These are phyloP conservation scores for Phytopythium kandeliae DNA, from an alignment of 352 stramenopile species.

Conservation along the genomic window DNA sequence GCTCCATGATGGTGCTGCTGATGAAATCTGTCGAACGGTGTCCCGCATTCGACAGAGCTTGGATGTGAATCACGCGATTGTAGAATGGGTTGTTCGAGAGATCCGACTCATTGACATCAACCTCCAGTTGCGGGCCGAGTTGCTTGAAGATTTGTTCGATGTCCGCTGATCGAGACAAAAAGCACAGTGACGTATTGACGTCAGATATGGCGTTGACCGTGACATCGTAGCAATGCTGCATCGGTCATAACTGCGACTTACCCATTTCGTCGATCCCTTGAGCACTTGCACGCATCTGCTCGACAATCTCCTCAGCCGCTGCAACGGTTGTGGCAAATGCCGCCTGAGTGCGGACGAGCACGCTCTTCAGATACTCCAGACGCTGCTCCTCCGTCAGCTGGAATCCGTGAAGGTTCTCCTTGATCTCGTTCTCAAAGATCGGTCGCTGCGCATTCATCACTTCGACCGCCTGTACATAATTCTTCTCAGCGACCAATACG, in stretches of 20 bases:
- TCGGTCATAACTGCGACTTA: conserved; percentile 17
- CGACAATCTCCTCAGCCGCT: conserved; percentile 33
- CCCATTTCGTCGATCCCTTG: conserved; percentile 61
- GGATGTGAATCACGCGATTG: conserved; percentile 58
- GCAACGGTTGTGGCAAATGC: conserved; percentile 43
- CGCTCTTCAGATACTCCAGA: conserved; percentile 72
- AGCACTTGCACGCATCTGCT: conserved; percentile 42
- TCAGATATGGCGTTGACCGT: too few relatives aligned
- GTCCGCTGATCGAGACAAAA: conserved; percentile 27
- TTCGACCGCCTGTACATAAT: conserved; percentile 63
- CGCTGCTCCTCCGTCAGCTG: conserved; percentile 82
- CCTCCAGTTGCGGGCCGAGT: conserved; percentile 35
- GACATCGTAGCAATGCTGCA: too few relatives aligned
- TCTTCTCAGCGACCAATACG: conserved; percentile 56
- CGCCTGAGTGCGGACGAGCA: conserved; percentile 65
- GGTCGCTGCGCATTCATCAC: conserved; percentile 59
- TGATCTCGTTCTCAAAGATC: conserved; percentile 63
- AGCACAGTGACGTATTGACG: neutral
- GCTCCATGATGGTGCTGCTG: conserved; percentile 39
- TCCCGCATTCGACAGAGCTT: conserved; percentile 61
- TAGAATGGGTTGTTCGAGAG: conserved; percentile 57
- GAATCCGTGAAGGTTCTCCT: conserved; percentile 74
- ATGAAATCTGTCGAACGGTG: conserved; percentile 53
- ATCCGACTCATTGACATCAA: conserved; percentile 39
- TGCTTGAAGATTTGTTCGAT: conserved; percentile 71